These are phyloP conservation scores for Bacidia gigantensis DNA, from an alignment of 495 filamentous ascomycete species.

Conservation along the genomic window DNA sequence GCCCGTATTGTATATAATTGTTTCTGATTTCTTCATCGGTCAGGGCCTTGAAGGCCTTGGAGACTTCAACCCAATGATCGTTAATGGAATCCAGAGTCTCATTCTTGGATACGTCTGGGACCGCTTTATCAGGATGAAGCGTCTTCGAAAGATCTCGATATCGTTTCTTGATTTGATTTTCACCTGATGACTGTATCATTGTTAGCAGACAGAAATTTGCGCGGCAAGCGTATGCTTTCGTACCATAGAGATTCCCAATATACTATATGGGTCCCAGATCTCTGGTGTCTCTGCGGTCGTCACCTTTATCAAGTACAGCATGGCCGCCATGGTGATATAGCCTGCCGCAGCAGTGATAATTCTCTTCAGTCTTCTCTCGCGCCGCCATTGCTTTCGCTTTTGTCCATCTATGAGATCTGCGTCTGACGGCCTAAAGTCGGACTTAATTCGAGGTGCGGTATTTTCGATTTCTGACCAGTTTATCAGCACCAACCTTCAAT, in stretches of 20 bases:
- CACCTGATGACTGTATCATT: constrained; percentile 50
- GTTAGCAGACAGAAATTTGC: background rate
- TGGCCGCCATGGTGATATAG: constrained; percentile 76
- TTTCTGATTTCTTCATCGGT: constrained; percentile 95
- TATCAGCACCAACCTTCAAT: background rate
- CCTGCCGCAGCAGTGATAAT: constrained; percentile 59
- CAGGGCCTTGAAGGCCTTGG: constrained; percentile 92
- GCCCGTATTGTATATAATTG: constrained; percentile 89
- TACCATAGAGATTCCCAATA: constrained; percentile 72
- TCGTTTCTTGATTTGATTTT: constrained; percentile 78
- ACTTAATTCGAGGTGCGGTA: constrained; percentile 52
- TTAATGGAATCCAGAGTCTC: constrained; percentile 78
- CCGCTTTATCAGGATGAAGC: constrained; percentile 85
- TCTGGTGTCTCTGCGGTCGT: constrained; percentile 59
- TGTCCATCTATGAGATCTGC: constrained; percentile 70
- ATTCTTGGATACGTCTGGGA: constrained; percentile 69
- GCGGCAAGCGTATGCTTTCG: constrained; percentile 12
- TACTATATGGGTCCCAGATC: constrained; percentile 93
- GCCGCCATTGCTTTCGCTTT: constrained; percentile 77
- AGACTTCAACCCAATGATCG: constrained; percentile 79
- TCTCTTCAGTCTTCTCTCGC: constrained; percentile 81
- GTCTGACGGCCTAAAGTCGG: constrained; percentile 71
- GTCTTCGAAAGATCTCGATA: constrained; percentile 77
- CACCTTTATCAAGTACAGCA: constrained; percentile 79
- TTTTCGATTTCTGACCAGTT: constrained; percentile 42